A percentile compares a stretch with the other conserved stretches of the same genome.
Evolutionary conservation across 176 grass and related monocot genomes (phyloP).

Genomic region (Aegilops sharonensis): DNA sequence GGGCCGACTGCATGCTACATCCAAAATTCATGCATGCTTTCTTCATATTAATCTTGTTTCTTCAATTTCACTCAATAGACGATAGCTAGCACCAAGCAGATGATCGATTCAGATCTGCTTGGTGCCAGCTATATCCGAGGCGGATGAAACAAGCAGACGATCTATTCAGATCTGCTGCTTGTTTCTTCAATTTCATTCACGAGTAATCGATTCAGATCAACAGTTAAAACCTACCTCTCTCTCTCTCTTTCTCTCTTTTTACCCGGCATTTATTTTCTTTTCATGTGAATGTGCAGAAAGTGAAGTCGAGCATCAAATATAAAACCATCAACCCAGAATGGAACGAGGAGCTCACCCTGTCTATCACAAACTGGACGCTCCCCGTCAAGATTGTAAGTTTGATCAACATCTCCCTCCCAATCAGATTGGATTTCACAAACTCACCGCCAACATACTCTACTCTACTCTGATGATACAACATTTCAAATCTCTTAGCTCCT

Average conservation of each 20-base stretch:
- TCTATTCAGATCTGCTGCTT: no score
- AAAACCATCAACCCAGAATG: slow-evolving; percentile 57
- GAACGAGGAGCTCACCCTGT: slow-evolving; percentile 71
- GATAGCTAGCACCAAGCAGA: neutral
- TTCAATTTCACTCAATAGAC: neutral
- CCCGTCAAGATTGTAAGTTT: slow-evolving; percentile 61
- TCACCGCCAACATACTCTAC: no score
- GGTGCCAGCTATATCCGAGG: no score
- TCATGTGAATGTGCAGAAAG: slow-evolving; percentile 41
- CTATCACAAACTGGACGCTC: slow-evolving; percentile 49
- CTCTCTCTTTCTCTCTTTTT: no score
- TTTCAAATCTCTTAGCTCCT: neutral
- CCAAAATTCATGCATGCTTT: neutral
- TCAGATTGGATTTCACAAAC: neutral
- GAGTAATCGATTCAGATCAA: neutral
- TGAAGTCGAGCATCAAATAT: slow-evolving; percentile 66
- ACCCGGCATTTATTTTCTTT: neutral
- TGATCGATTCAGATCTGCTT: no score
- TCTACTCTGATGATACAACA: neutral
- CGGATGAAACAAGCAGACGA: no score
- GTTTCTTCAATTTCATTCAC: no score
- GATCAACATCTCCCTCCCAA: neutral
- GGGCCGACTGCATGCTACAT: no score
- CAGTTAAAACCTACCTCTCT: no score
- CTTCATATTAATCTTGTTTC: neutral